Evolutionary conservation across 176 grass and related monocot species (phyloP).

Genomic region (Alloteropsis semialata): DNA sequence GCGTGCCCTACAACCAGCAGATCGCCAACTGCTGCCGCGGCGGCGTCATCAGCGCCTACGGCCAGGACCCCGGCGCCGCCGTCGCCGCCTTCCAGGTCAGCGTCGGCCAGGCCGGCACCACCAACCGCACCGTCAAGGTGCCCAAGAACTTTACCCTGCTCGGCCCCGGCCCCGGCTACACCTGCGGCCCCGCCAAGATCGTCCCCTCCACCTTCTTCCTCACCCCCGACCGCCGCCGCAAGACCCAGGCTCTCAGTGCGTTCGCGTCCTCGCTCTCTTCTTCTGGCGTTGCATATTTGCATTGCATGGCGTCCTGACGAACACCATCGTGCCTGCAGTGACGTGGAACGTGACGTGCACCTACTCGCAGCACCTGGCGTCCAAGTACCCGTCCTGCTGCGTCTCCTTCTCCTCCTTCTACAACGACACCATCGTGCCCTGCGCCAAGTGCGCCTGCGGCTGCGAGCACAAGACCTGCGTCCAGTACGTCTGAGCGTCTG

Average conservation of each 20-base stretch:
- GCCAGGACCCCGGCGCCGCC: slow-evolving; percentile 55
- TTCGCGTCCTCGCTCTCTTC: neutral
- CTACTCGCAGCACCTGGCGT: slow-evolving; percentile 79
- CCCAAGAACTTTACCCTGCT: slow-evolving; percentile 93
- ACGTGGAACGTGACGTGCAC: slow-evolving; percentile 95
- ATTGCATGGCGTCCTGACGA: neutral
- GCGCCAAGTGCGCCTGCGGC: slow-evolving; percentile 78
- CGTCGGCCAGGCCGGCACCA: slow-evolving; percentile 75
- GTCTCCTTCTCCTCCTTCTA: slow-evolving; percentile 98
- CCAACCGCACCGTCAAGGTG: slow-evolving; percentile 88
- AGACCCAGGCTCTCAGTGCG: slow-evolving; percentile 87
- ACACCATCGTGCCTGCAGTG: slow-evolving; percentile 31
- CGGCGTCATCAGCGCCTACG: slow-evolving; percentile 59
- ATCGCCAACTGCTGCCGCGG: slow-evolving; percentile 93
- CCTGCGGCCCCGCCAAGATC: slow-evolving; percentile 68
- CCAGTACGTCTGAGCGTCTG: slow-evolving; percentile 44
- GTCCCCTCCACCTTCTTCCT: slow-evolving; percentile 76
- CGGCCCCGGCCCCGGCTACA: slow-evolving; percentile 71
- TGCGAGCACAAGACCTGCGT: slow-evolving; percentile 88
- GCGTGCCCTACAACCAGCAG: slow-evolving; percentile 96
- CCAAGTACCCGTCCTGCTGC: slow-evolving; percentile 83
- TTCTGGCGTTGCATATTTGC: neutral
- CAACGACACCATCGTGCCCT: slow-evolving; percentile 90
- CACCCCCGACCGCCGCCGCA: slow-evolving; percentile 64
- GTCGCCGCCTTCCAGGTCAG: slow-evolving; percentile 82